phyloP scores from a whole-genome alignment of 2,329 filamentous ascomycete genomes.

The Verticillium tricorpus region DNA sequence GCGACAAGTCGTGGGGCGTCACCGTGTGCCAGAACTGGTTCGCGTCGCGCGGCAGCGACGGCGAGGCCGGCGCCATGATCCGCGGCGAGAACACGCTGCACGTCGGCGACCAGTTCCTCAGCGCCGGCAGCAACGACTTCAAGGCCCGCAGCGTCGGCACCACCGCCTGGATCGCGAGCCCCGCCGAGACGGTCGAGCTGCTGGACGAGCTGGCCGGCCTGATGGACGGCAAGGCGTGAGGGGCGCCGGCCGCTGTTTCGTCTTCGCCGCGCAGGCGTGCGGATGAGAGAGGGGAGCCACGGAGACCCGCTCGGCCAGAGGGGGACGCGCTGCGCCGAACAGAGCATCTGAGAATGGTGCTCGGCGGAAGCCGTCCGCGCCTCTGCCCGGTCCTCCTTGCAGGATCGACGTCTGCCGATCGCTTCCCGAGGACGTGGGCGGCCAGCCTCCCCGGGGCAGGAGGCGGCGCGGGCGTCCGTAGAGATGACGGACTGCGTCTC shows the following conservation, averaged over 20 bases:
- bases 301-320: no score
- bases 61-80: constrained; percentile 40
- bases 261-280: background rate
- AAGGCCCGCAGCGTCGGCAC: constrained; percentile 89
- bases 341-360: background rate
- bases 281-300: background rate
- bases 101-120: constrained; percentile 95
- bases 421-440: background rate
- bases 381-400: background rate
- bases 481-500: no score
- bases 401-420: background rate
- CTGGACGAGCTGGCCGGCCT: constrained; percentile 74
- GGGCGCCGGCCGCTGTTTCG: background rate
- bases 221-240: constrained; percentile 26
- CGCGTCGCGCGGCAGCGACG: constrained; percentile 47
- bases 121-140: constrained; percentile 94
- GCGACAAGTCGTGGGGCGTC: constrained; percentile 96
- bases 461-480: no score
- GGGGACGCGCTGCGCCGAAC: background rate
- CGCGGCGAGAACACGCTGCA: constrained; percentile 78
- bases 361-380: background rate
- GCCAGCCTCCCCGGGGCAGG: no score
- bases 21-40: constrained; percentile 90
- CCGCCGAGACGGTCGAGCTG: constrained; percentile 82
- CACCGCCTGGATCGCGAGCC: constrained; percentile 95